phyloP scores from a whole-genome alignment of 176 grass and related monocot species.

The Aegilops tauschii region DNA sequence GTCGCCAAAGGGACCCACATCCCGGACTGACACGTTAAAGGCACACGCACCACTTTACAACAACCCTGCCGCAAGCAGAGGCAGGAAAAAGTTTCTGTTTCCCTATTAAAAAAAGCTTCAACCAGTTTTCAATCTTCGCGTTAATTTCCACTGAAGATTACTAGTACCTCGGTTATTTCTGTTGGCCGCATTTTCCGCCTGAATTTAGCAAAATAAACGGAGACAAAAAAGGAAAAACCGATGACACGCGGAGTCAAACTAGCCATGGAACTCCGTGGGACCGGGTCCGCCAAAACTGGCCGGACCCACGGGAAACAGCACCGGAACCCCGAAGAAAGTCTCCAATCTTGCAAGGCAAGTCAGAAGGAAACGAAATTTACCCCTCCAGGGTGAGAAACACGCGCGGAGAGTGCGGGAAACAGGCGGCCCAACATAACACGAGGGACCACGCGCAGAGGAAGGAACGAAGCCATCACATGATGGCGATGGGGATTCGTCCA shows the following conservation, averaged over 20 bases:
- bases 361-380: background rate
- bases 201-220: background rate
- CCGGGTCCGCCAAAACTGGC: background rate
- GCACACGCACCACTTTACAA: background rate
- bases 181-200: background rate
- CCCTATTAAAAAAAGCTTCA: background rate
- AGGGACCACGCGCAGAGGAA: background rate
- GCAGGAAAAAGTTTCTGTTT: background rate
- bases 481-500: background rate
- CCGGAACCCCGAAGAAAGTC: background rate
- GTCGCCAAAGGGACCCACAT: background rate
- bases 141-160: background rate
- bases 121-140: background rate
- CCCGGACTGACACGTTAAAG: background rate
- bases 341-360: slow-evolving; percentile 25
- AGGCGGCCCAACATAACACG: background rate
- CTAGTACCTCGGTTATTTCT: background rate
- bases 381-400: no score
- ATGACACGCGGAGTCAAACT: background rate
- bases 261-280: background rate
- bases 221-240: background rate
- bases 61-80: background rate
- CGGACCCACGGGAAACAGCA: background rate
- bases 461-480: background rate
- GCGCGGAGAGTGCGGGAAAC: no score